phyloP scores from a whole-genome alignment of 2,329 filamentous ascomycete genomes.

The Colletotrichum destructivum region DNA sequence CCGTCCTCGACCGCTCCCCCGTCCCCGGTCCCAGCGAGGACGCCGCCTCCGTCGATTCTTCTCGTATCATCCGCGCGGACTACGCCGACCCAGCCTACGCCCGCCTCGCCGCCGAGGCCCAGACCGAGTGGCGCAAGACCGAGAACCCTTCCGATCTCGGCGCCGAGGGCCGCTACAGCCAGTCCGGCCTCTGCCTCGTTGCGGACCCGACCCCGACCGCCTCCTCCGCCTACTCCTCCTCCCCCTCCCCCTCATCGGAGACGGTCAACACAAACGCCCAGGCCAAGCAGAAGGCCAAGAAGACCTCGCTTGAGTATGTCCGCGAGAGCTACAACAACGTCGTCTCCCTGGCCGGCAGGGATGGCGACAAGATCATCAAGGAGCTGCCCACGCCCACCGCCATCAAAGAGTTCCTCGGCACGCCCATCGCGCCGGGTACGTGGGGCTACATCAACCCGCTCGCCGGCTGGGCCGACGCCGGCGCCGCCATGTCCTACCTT shows the following conservation, averaged over 20 bases:
- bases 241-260: background rate
- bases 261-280: slow-evolving; percentile 20
- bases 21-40: slow-evolving; percentile 67
- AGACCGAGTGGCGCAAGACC: slow-evolving; percentile 76
- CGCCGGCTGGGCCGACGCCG: slow-evolving; percentile 87
- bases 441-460: slow-evolving; percentile 82
- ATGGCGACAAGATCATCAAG: slow-evolving; percentile 57
- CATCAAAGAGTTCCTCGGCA: slow-evolving; percentile 62
- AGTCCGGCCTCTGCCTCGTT: slow-evolving; percentile 78
- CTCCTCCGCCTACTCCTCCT: slow-evolving; percentile 1
- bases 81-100: slow-evolving; percentile 87
- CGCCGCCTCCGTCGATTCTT: slow-evolving; percentile 73
- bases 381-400: slow-evolving; percentile 61
- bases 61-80: slow-evolving; percentile 79
- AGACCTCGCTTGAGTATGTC: slow-evolving; percentile 71
- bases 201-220: slow-evolving; percentile 52
- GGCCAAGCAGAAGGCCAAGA: slow-evolving; percentile 53
- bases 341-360: slow-evolving; percentile 59
- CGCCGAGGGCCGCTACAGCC: slow-evolving; percentile 76
- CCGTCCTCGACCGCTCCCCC: slow-evolving; percentile 70
- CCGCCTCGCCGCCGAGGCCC: slow-evolving; percentile 79
- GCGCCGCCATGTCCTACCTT: slow-evolving; percentile 77
- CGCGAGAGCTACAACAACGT: slow-evolving; percentile 74
- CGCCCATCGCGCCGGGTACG: slow-evolving; percentile 68
- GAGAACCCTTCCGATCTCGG: slow-evolving; percentile 69